phyloP scores from a whole-genome alignment of 495 filamentous ascomycete genomes.

The Haplographium delicatum region DNA sequence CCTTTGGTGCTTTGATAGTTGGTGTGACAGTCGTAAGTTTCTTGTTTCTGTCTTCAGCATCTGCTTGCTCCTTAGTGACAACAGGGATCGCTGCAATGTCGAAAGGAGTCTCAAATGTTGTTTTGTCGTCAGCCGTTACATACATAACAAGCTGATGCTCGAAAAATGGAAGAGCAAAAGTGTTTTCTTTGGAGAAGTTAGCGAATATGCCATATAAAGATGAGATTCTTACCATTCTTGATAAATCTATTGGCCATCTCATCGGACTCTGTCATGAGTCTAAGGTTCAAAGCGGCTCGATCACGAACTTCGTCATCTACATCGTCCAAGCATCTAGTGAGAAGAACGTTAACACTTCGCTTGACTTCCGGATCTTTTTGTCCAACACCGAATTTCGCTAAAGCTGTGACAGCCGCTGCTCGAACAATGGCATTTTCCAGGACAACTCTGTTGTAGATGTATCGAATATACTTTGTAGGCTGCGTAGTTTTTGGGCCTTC shows the following conservation, averaged over 20 bases:
- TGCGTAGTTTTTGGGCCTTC: constrained; percentile 95
- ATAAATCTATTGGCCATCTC: constrained; percentile 79
- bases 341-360: constrained; percentile 84
- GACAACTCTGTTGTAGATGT: constrained; percentile 98
- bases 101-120: constrained; percentile 80
- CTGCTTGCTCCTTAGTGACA: constrained; percentile 90
- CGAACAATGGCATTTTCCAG: constrained; percentile 95
- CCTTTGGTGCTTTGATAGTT: constrained; percentile 87
- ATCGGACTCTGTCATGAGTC: constrained; percentile 83
- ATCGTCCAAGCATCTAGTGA: constrained; percentile 92
- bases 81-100: constrained; percentile 88
- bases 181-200: constrained; percentile 49
- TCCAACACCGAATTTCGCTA: constrained; percentile 96
- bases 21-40: constrained; percentile 90
- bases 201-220: constrained; percentile 27
- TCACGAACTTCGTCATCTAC: constrained; percentile 97
- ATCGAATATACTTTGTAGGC: constrained; percentile 97
- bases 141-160: constrained; percentile 98
- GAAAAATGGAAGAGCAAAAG: constrained; percentile 92
- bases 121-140: constrained; percentile 82
- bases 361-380: constrained; percentile 97
- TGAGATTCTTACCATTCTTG: constrained; percentile 68
- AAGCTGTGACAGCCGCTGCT: constrained; percentile 88
- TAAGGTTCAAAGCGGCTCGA: constrained; percentile 86
- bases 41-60: constrained; percentile 95